Evolutionary conservation across 345 rosid genomes (phyloP).

Genomic region (Garcia nutans): DNA sequence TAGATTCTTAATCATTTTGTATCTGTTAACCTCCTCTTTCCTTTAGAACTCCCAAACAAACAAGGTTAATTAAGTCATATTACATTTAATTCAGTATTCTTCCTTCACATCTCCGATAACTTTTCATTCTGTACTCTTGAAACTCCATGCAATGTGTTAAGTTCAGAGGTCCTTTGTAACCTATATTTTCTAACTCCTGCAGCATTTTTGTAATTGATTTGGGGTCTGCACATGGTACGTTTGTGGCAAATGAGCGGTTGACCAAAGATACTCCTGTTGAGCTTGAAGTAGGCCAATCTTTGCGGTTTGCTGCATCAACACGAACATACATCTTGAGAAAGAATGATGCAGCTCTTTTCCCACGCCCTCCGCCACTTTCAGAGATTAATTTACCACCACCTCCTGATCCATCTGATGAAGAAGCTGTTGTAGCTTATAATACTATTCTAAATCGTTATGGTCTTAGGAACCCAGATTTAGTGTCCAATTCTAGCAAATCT

Average conservation of each 20-base stretch:
- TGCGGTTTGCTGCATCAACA: conserved; percentile 93
- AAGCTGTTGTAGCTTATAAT: conserved; percentile 79
- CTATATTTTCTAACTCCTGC: conserved; percentile 21
- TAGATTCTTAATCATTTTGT: too few species aligned
- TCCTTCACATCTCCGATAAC: too few species aligned
- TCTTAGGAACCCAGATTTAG: conserved; percentile 40
- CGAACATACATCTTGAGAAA: conserved; percentile 75
- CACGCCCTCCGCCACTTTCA: conserved; percentile 50
- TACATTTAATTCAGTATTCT: too few species aligned
- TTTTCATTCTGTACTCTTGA: too few species aligned
- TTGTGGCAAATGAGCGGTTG: conserved; percentile 89
- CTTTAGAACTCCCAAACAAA: too few species aligned
- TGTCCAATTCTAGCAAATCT: conserved; percentile 27
- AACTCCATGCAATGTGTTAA: neutral
- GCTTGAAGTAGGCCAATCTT: conserved; percentile 72
- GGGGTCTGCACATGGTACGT: conserved; percentile 82
- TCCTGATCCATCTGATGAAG: conserved; percentile 85
- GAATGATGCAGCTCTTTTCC: conserved; percentile 78
- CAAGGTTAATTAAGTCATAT: too few species aligned
- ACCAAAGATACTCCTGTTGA: conserved; percentile 68
- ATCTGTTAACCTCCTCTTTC: too few species aligned
- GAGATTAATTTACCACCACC: conserved; percentile 72
- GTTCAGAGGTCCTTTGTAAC: neutral
- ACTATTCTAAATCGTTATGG: conserved; percentile 80
- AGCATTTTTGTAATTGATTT: conserved; percentile 76